Evolutionary conservation across 352 stramenopile species (phyloP).

Genomic region (Globisporangium cederbergense): DNA sequence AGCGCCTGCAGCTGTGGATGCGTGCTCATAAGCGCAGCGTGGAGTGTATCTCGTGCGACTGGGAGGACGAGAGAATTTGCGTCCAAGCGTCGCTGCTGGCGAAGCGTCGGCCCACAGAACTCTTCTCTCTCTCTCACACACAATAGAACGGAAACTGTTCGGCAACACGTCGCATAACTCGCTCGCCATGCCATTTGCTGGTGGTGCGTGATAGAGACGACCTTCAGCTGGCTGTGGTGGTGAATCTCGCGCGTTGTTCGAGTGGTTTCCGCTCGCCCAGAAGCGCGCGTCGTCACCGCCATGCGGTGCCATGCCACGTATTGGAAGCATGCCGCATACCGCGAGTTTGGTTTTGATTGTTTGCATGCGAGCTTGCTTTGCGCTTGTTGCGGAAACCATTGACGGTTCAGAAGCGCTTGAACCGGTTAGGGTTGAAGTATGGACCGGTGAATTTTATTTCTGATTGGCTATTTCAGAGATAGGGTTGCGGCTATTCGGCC

Average conservation of each 20-base stretch:
- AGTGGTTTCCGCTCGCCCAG: not conserved
- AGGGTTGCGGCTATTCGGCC: not conserved
- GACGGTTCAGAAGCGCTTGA: conserved; percentile 1
- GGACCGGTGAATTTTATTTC: not conserved
- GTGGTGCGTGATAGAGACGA: not conserved
- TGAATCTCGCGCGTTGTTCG: not conserved
- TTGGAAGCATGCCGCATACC: not conserved
- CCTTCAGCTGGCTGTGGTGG: not conserved
- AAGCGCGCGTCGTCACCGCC: conserved; percentile 1
- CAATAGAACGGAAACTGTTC: not conserved
- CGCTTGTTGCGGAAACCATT: not conserved
- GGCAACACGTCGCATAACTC: conserved; percentile 6
- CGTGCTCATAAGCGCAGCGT: not conserved
- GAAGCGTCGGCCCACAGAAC: conserved; percentile 5
- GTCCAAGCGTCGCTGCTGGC: not conserved
- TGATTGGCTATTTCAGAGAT: conserved; percentile 6
- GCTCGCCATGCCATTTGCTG: not conserved
- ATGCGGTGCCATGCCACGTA: not conserved
- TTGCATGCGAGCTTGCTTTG: conserved; percentile 3
- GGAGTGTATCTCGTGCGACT: not conserved
- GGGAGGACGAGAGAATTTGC: not conserved
- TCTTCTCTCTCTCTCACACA: not conserved
- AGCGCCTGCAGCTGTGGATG: no score
- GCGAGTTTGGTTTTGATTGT: not conserved
- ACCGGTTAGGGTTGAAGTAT: conserved; percentile 9